Conservation (phyloP, 2,329 filamentous ascomycete species). For the Metarhizium album region DNA sequence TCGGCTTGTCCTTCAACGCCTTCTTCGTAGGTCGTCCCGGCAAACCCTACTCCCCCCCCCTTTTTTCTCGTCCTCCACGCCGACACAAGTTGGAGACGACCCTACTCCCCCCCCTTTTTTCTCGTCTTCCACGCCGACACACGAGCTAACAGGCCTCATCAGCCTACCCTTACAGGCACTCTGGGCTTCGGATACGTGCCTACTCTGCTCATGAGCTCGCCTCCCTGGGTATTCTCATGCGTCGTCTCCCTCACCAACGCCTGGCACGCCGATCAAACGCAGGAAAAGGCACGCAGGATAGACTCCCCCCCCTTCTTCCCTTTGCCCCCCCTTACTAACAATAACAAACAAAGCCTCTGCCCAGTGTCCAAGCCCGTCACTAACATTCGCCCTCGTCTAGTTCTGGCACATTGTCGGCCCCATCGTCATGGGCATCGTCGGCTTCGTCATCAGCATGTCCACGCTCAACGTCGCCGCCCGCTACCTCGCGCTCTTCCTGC, state of each 20-base stretch:
- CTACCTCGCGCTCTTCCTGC: slow-evolving; percentile 50
- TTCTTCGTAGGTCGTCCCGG: slow-evolving; percentile 37
- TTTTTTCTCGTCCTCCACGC: not conserved
- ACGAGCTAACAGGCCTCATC: not conserved
- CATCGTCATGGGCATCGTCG: slow-evolving; percentile 40
- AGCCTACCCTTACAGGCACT: slow-evolving; percentile 41
- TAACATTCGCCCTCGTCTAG: slow-evolving; percentile 16
- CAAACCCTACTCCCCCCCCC: too few relatives aligned
- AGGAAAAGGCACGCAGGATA: slow-evolving; percentile 38
- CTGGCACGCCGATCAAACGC: slow-evolving; percentile 43
- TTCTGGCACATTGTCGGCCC: slow-evolving; percentile 49
- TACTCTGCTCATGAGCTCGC: slow-evolving; percentile 44
- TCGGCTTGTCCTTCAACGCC: slow-evolving; percentile 47
- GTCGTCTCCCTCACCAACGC: slow-evolving; percentile 44
- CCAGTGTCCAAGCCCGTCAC: not conserved
- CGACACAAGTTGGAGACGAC: too few relatives aligned
- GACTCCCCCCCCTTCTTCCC: too few relatives aligned
- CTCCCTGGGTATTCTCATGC: slow-evolving; percentile 49
- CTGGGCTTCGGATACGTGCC: slow-evolving; percentile 41
- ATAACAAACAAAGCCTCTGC: not conserved
- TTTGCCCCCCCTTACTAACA: too few relatives aligned
- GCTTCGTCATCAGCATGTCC: slow-evolving; percentile 50
- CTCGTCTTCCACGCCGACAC: too few relatives aligned
- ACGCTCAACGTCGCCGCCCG: slow-evolving; percentile 44
- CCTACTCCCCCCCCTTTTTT: not conserved